Evolutionary conservation across 2,329 filamentous ascomycete species (phyloP).

Genomic region (Trichoderma sp.): DNA sequence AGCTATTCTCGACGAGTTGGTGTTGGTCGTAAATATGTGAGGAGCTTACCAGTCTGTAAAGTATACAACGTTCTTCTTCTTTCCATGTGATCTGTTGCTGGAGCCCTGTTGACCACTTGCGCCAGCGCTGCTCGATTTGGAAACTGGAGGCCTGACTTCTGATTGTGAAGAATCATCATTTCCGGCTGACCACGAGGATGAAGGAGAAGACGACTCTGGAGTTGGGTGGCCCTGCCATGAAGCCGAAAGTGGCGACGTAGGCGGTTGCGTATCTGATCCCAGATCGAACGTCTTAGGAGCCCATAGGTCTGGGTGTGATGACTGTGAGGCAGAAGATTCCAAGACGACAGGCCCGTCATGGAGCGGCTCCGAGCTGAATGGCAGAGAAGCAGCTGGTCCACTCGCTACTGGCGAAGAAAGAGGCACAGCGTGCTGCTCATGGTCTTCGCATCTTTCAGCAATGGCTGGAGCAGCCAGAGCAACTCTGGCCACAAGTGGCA

Average conservation of each 20-base stretch:
- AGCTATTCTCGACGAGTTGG: constrained; percentile 54
- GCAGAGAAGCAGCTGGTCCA: not conserved
- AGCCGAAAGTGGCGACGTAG: not conserved
- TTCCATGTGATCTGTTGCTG: not conserved
- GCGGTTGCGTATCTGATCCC: not conserved
- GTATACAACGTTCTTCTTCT: constrained; percentile 51
- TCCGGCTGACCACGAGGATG: not conserved
- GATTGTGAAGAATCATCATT: not conserved
- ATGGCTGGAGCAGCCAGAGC: constrained; percentile 31
- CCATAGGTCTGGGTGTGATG: not conserved
- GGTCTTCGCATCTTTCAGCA: not conserved
- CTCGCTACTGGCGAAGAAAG: not conserved
- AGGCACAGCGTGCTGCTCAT: not conserved
- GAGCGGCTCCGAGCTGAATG: not conserved
- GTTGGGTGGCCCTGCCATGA: not conserved
- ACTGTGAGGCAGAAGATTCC: not conserved
- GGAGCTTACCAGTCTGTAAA: constrained; percentile 56
- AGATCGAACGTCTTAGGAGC: not conserved
- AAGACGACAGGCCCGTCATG: not conserved
- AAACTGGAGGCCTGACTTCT: not conserved
- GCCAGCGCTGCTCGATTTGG: not conserved
- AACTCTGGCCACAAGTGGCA: constrained; percentile 37
- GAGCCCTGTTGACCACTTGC: not conserved
- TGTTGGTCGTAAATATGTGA: constrained; percentile 66
- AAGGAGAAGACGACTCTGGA: not conserved